phyloP scores from a whole-genome alignment of 2,329 filamentous ascomycete genomes.

The Dothideomycetidae sp. region DNA sequence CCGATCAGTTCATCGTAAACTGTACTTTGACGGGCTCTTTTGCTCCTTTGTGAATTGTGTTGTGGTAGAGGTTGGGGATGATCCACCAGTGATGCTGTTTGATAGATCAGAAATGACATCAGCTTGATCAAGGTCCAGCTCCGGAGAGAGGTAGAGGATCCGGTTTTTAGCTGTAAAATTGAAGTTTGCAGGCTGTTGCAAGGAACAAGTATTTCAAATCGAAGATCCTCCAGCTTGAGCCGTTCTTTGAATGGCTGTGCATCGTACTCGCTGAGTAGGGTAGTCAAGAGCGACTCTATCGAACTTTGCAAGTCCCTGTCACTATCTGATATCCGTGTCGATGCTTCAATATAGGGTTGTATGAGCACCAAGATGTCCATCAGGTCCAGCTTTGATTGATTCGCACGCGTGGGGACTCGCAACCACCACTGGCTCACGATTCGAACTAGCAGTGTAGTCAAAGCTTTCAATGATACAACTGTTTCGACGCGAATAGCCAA shows the following conservation, averaged over 20 bases:
- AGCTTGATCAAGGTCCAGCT: not conserved
- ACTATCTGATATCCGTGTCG: conserved; percentile 17
- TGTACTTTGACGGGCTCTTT: not conserved
- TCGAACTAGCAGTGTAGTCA: conserved; percentile 50
- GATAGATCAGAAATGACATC: not conserved
- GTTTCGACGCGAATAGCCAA: conserved; percentile 54
- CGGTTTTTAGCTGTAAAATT: not conserved
- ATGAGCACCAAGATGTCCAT: conserved; percentile 56
- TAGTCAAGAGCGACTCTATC: conserved; percentile 41
- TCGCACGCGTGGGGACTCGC: conserved; percentile 38
- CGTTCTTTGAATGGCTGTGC: conserved; percentile 55
- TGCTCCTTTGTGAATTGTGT: not conserved
- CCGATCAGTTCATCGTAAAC: conserved; percentile 1
- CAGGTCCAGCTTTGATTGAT: conserved; percentile 57
- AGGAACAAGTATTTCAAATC: conserved; percentile 20
- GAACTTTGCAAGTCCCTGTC: conserved; percentile 10
- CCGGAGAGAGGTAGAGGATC: not conserved
- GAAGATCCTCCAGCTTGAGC: conserved; percentile 65
- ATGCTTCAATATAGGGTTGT: conserved; percentile 26
- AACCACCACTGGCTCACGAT: conserved; percentile 66
- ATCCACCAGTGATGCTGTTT: no score
- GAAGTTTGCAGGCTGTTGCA: not conserved
- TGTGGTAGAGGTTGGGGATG: no score
- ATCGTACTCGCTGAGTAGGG: conserved; percentile 65
- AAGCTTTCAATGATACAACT: conserved; percentile 43